These are phyloP conservation scores for Apophysomyces sp. DNA, from an alignment of 371 early-diverging fungal species.

Conservation along the genomic window DNA sequence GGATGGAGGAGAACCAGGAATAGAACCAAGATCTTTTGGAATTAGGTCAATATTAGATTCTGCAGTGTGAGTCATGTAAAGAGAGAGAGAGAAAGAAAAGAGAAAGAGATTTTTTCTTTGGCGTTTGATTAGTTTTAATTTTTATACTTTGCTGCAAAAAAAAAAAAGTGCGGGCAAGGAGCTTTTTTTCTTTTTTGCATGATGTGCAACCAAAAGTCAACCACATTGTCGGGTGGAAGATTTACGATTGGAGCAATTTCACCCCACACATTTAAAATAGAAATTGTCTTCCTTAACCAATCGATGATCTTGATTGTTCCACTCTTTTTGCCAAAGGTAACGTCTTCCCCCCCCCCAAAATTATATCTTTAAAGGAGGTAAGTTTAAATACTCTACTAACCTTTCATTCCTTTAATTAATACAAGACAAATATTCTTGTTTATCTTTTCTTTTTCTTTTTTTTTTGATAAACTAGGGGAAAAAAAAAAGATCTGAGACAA, in stretches of 20 bases:
- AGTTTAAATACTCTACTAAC: background rate
- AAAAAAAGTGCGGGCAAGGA: too few relatives aligned
- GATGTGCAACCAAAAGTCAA: constrained; percentile 1
- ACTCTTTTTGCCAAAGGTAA: background rate
- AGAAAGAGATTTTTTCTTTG: background rate
- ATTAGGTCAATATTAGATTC: background rate
- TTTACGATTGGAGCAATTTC: constrained; percentile 4
- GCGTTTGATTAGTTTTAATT: background rate
- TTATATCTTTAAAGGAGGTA: background rate
- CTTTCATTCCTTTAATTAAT: too few relatives aligned
- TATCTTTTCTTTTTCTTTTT: too few relatives aligned
- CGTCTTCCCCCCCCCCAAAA: background rate
- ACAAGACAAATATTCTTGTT: too few relatives aligned
- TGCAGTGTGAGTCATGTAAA: background rate
- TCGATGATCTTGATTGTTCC: background rate
- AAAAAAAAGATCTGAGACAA: too few relatives aligned
- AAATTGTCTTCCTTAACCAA: background rate
- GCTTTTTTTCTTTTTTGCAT: too few relatives aligned
- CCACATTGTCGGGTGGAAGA: background rate
- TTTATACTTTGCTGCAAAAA: background rate
- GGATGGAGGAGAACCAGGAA: background rate
- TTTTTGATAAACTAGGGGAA: too few relatives aligned
- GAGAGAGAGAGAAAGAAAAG: background rate
- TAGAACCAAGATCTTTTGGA: background rate
- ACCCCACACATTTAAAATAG: background rate